Evolutionary conservation across 495 filamentous ascomycete species (phyloP), one percentile per base, ranked within the genome.

Genomic region (Evansstolkia leycettana): DNA sequence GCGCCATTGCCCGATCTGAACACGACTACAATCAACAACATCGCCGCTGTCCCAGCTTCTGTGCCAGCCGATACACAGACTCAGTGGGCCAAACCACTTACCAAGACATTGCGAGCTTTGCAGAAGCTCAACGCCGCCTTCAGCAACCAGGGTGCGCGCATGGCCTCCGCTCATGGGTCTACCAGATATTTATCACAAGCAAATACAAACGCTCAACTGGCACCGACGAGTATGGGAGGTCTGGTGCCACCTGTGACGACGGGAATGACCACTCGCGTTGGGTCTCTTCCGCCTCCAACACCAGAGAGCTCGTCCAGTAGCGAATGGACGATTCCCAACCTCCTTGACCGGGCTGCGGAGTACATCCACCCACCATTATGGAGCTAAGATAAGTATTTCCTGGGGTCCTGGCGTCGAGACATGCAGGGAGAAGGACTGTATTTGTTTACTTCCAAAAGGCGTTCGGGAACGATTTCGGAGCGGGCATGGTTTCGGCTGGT

Each of bases 321-420:
- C 7, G 64, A 69, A 41, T 69, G 62, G 64, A 50, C 62, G 15
- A 54, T 62, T 10, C 62, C 60, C 2, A 65, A 61, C 36, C 49
- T 69, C 17, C 28, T 69, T 12, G 64, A 66, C 33, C 57, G 64
- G 13, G 64, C 64, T 12, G 49, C 55, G 17, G 64, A 69, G 41
- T 69, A 65, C 36, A 67, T 69, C 17, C 64, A 69, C 28, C 60
- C 64, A 13, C 62, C 64, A 3, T 43, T 69, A 15, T 66, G 64
- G 64, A 49, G 61, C 18, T 66, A 50, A 23, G 28, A 29, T 5
- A 29, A n/a, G 10, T 15, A 6, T 29, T 15, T 12, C 11, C 11
- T 29, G 20, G 20, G n/a, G n/a, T n/a, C n/a, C n/a, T n/a, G n/a
- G n/a, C n/a, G n/a, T n/a, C n/a, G n/a, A n/a, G n/a, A n/a, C n/a